Evolutionary conservation across 2,329 filamentous ascomycete species (phyloP).

Genomic region (Trichoderma sp.): DNA sequence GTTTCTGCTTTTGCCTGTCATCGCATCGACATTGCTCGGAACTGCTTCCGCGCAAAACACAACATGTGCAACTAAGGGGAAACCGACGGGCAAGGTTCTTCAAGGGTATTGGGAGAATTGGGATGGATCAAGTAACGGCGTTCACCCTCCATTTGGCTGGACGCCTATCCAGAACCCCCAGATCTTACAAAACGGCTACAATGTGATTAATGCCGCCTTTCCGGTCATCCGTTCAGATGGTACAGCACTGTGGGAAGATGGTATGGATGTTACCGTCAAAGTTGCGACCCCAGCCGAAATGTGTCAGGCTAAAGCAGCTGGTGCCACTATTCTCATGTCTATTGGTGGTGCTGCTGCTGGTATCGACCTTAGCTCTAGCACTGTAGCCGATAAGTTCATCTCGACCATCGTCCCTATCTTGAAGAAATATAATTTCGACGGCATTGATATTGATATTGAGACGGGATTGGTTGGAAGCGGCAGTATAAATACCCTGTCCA

Average conservation of each 20-base stretch:
- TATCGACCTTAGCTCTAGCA: constrained; percentile 32
- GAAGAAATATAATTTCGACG: constrained; percentile 37
- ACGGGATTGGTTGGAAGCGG: constrained; percentile 32
- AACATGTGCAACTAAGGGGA: constrained; percentile 33
- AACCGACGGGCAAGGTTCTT: constrained; percentile 33
- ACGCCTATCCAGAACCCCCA: constrained; percentile 31
- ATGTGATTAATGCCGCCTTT: constrained; percentile 36
- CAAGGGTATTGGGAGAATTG: constrained; percentile 39
- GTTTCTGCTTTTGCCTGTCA: constrained; percentile 21
- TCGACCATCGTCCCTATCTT: constrained; percentile 36
- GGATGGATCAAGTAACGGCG: constrained; percentile 34
- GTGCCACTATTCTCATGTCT: constrained; percentile 34
- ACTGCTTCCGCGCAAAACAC: constrained; percentile 19
- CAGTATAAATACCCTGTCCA: constrained; percentile 30
- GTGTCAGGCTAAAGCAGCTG: constrained; percentile 35
- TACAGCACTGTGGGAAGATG: constrained; percentile 33
- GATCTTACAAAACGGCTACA: constrained; percentile 33
- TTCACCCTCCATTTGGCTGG: constrained; percentile 35
- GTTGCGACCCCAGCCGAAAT: constrained; percentile 33
- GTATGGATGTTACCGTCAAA: constrained; percentile 33
- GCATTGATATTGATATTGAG: constrained; percentile 38
- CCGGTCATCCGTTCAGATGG: constrained; percentile 35
- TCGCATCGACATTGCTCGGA: constrained; percentile 19
- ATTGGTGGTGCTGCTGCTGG: constrained; percentile 35
- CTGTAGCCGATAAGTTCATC: constrained; percentile 35